Percentiles rank a stretch among this genome's conserved stretches.
These are phyloP conservation scores for Filobasidium wieringae DNA, from an alignment of 768 basidiomycete species.

Conservation along the genomic window DNA sequence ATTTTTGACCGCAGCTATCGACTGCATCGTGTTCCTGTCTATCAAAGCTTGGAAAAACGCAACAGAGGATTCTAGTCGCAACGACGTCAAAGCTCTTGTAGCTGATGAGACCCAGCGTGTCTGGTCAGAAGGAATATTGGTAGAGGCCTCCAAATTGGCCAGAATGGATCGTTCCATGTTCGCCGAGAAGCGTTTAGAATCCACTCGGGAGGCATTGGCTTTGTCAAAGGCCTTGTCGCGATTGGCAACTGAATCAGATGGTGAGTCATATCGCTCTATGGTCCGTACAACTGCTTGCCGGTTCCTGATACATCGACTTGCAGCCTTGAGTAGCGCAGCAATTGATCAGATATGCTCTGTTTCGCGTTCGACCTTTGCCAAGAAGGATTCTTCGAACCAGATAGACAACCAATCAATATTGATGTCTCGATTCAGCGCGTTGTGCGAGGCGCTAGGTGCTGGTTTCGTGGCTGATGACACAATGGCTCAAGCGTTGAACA, in stretches of 20 bases:
- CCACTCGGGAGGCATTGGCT: not conserved
- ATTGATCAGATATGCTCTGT: not conserved
- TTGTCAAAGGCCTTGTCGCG: not conserved
- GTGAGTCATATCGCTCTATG: not conserved
- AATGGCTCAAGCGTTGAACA: not conserved
- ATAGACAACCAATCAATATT: not conserved
- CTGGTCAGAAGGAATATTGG: slow-evolving; percentile 32
- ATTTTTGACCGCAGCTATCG: slow-evolving; percentile 57
- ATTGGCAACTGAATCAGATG: not conserved
- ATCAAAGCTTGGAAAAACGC: not conserved
- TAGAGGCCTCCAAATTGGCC: slow-evolving; percentile 1
- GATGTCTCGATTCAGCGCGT: not conserved
- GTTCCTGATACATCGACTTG: not conserved
- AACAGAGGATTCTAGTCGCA: not conserved
- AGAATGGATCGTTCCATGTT: slow-evolving; percentile 6
- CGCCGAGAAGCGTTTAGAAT: slow-evolving; percentile 5
- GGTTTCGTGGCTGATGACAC: not conserved
- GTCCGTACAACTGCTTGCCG: not conserved
- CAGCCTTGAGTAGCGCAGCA: not conserved
- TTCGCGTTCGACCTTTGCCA: not conserved
- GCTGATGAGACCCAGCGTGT: not conserved
- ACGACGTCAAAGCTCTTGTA: not conserved
- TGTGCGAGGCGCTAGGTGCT: slow-evolving; percentile 12
- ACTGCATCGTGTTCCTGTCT: slow-evolving; percentile 53
- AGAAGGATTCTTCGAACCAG: no score